These are phyloP conservation scores for Dictyophora rubrovolvata DNA, from an alignment of 768 basidiomycete genomes.

Conservation along the genomic window DNA sequence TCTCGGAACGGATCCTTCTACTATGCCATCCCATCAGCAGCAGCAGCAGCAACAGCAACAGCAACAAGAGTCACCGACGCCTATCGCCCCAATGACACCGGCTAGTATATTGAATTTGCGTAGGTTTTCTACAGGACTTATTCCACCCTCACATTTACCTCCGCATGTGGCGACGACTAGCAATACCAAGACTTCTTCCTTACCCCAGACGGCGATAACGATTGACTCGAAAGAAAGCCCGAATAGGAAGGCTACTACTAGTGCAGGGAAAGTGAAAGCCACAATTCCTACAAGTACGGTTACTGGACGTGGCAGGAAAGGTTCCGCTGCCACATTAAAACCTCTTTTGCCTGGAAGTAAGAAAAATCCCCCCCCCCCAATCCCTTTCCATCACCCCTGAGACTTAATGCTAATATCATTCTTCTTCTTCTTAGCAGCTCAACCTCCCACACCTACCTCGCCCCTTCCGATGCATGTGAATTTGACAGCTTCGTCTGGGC, in stretches of 20 bases:
- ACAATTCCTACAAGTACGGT: not conserved
- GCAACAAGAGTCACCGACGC: constrained; percentile 19
- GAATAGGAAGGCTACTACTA: not conserved
- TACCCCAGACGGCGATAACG: constrained; percentile 13
- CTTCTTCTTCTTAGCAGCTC: constrained; percentile 25
- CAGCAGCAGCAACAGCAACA: not conserved
- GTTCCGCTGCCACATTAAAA: constrained; percentile 38
- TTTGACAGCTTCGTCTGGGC: constrained; percentile 30
- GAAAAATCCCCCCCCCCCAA: not conserved
- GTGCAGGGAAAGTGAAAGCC: not conserved
- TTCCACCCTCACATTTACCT: constrained; percentile 20
- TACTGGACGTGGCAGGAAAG: constrained; percentile 18
- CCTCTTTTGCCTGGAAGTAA: constrained; percentile 60
- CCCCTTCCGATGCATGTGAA: constrained; percentile 16
- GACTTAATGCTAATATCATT: constrained; percentile 9
- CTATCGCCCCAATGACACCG: constrained; percentile 71
- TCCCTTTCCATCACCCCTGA: not conserved
- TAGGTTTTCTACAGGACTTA: constrained; percentile 36
- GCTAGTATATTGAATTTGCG: constrained; percentile 89
- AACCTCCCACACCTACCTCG: constrained; percentile 15
- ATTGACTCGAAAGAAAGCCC: constrained; percentile 8
- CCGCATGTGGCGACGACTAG: constrained; percentile 3
- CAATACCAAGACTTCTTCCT: constrained; percentile 19
- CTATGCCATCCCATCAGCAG: not conserved
- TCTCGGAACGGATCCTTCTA: not conserved